These are phyloP conservation scores for Spatholobus suberectus DNA, from an alignment of 306 rosid species.

Conservation along the genomic window DNA sequence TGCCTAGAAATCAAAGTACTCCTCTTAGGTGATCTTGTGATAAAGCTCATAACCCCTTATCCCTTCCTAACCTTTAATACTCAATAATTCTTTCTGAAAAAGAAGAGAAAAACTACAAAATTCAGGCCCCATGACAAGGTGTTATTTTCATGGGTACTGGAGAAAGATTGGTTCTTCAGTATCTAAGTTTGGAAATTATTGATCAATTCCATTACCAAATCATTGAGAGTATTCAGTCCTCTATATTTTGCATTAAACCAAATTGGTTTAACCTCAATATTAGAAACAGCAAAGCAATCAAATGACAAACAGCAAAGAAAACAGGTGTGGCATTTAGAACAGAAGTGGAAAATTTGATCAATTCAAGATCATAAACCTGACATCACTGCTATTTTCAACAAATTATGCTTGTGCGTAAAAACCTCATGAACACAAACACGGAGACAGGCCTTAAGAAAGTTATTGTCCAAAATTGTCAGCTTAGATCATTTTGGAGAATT, in stretches of 20 bases:
- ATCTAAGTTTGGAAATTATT: background rate
- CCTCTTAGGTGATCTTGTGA: conserved; percentile 14
- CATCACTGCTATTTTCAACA: background rate
- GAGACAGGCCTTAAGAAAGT: background rate
- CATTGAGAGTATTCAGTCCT: background rate
- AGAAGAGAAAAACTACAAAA: background rate
- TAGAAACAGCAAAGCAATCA: conserved; percentile 13
- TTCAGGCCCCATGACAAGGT: background rate
- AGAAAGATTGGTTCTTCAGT: background rate
- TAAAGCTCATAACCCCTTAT: background rate
- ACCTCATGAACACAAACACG: background rate
- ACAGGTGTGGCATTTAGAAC: background rate
- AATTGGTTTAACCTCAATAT: background rate
- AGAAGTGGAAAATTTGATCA: background rate
- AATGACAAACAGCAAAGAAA: conserved; percentile 14
- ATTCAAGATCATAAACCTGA: background rate
- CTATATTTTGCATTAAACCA: background rate
- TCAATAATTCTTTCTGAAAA: background rate
- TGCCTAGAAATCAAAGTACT: conserved; percentile 24
- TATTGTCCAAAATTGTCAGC: background rate
- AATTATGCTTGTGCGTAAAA: background rate
- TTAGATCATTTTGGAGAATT: background rate
- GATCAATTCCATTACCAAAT: background rate
- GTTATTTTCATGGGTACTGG: background rate
- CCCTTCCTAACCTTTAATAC: background rate